A percentile compares a stretch with the other conserved stretches of the same genome.
Evolutionary conservation across 768 basidiomycete genomes (phyloP).

Genomic region (Lactarius tabidus): DNA sequence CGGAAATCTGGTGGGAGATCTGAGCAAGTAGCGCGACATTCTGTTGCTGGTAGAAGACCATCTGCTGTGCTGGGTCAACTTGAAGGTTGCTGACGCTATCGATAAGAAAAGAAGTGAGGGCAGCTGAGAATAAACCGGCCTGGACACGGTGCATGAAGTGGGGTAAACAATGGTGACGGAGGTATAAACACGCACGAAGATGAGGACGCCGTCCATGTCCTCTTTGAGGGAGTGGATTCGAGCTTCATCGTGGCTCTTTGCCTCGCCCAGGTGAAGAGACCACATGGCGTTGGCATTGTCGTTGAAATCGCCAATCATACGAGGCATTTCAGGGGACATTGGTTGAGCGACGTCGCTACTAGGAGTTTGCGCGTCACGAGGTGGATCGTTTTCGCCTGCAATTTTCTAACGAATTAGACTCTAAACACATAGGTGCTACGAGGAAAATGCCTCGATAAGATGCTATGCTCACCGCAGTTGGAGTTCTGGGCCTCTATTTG

Average conservation of each 20-base stretch:
- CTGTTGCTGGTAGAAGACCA: background rate
- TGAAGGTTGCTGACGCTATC: background rate
- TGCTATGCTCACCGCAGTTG: background rate
- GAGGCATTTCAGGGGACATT: background rate
- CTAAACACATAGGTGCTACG: background rate
- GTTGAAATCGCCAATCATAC: no score
- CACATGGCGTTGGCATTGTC: no score
- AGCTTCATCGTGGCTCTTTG: no score
- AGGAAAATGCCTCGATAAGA: no score
- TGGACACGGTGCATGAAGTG: background rate
- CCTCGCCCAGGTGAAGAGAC: no score
- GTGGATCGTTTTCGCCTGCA: background rate
- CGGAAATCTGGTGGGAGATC: background rate
- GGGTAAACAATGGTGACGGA: background rate
- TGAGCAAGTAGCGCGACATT: background rate
- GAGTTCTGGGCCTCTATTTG: background rate
- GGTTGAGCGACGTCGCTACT: background rate
- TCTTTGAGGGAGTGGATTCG: no score
- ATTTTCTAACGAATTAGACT: background rate
- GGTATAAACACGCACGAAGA: background rate
- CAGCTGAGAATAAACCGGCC: background rate
- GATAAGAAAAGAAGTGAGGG: background rate
- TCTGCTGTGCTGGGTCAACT: background rate
- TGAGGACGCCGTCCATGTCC: no score
- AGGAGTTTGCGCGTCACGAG: background rate